phyloP scores from a whole-genome alignment of 148 eudicot species.

The Amaranthus palmeri region DNA sequence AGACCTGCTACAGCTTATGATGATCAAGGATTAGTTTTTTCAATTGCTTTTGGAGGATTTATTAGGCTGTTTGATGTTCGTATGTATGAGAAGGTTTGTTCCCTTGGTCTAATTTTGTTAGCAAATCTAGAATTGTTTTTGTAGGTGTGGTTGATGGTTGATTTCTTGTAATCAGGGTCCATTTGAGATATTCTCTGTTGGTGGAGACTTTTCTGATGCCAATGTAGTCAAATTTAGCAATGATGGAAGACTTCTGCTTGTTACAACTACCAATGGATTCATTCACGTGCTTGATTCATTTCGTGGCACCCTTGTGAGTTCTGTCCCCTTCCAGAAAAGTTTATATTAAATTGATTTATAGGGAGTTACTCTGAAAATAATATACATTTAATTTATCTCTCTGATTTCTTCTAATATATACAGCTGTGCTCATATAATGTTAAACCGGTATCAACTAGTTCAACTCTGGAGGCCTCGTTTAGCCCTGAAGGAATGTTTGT shows the following conservation, averaged over 20 bases:
- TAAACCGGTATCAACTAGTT: conserved; percentile 66
- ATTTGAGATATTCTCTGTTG: conserved; percentile 76
- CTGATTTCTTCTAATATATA: conserved; percentile 13
- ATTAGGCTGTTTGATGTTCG: conserved; percentile 90
- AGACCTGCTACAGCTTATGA: conserved; percentile 97
- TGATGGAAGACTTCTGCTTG: conserved; percentile 88
- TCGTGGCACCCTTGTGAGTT: conserved; percentile 78
- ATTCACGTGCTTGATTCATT: conserved; percentile 94
- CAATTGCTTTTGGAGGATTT: conserved; percentile 90
- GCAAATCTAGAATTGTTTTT: neutral
- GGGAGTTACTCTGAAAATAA: neutral
- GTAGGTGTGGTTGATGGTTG: neutral
- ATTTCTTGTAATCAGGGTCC: conserved; percentile 61
- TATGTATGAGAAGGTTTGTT: conserved; percentile 77
- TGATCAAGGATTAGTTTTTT: conserved; percentile 93
- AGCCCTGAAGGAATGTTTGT: conserved; percentile 93
- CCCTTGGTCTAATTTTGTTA: neutral
- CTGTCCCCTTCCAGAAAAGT: conserved; percentile 8
- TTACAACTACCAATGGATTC: conserved; percentile 76
- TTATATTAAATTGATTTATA: neutral
- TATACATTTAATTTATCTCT: neutral
- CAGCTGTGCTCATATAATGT: conserved; percentile 67
- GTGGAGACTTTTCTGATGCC: conserved; percentile 88
- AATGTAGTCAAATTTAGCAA: conserved; percentile 83
- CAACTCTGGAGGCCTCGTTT: conserved; percentile 90